Evolutionary conservation across 306 rosid species (phyloP), one percentile per base, ranked within the genome.

Genomic region (Citrullus amarus): DNA sequence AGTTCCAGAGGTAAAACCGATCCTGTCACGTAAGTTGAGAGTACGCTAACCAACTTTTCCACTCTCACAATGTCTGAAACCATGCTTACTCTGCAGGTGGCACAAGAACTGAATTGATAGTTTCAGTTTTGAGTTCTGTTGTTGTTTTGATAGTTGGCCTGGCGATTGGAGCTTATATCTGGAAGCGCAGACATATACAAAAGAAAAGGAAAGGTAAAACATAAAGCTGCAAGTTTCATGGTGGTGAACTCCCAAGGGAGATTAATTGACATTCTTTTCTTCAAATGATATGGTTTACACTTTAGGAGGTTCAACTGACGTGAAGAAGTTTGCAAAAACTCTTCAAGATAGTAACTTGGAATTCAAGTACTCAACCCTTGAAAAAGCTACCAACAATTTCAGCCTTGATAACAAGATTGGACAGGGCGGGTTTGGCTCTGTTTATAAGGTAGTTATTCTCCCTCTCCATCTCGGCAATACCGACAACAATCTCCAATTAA

Each of bases 351-450:
- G 89, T 44, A 89, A 89, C 89, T 86, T 92, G 88, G 86, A 92
- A 80, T 92, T 95, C 89, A 95, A 95, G 87, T 95, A 91, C 85
- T 87, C 97, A 8, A 85, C 90, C 58, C 82, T 95, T 78, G 99
- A 95, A 65, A 92, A 84, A 85, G 99, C 99, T 18, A 95, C 99
- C 2, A 88, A 71, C 57, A 87, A 91, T 36, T 95, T 95, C 68
- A 79, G 80, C 68, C 79, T 78, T 1, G 79, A 78, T 15, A 91
- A 92, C 90, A 95, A 91, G 87, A 89, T 95, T 54, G 98, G 99
- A 36, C 99, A 91, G 77, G 99, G 97, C 82, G 99, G 99, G 46
- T 95, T 92, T 63, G 98, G 98, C 82, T 83, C 98, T 62, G 98
- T 95, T 78, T 95, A 95, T 60, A 95, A 90, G 88, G 99, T 95